Base-by-base conservation (phyloP, 225 moss, liverwort and hornwort genomes). In the Bryum argenteum region DNA sequence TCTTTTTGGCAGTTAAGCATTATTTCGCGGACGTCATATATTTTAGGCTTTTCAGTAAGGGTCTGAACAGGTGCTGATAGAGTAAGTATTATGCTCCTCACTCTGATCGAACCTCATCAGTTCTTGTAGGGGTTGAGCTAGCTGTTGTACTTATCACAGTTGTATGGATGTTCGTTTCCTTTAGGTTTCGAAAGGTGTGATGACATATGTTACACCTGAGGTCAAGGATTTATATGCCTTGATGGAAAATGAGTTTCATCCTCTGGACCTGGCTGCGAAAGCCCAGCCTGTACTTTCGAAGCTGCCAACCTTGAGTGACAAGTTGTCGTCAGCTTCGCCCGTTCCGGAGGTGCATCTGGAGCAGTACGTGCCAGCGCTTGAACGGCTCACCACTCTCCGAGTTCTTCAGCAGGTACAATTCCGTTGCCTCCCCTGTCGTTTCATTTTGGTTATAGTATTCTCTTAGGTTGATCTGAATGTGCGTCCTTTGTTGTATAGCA, bases 331-430 rank as follows among this genome's bases (percentile, higher is more conserved):
- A 50, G 97, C 97, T 13, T 97, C 97, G 21, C 97, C 97, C 70
- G 92, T 97, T 75, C 89, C 94, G 6, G 97, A 97, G 77, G 97
- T 94, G 71, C 94, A 81, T 76, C 88, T 97, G 5, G 97, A 97
- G 84, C 97, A 97, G 69, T 97, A 97, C 63, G 76, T 82, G 9
- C 92, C 94, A 54, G 90, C 94, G 42, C 73, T 97, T 9, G 97
- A 94, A 74, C 88, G 82, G 78, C 89, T 97, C 10, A 94, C 94
- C 12, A 92, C 97, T 45, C 80, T 97, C 61, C 85, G 94, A 75
- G 97, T 92, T 13, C 83, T 94, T 59, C 97, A 92, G 89, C 97
- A 97, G 75, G 82, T 82, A 3, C 22, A 16, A 33, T 33, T 33
- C 7, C 0, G 33, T 33, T 33, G 33, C 33, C 33, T 33, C 33